Evolutionary conservation across 176 grass and related monocot species (phyloP), one percentile per base, ranked within the genome.

Genomic region (Aegilops speltoides): DNA sequence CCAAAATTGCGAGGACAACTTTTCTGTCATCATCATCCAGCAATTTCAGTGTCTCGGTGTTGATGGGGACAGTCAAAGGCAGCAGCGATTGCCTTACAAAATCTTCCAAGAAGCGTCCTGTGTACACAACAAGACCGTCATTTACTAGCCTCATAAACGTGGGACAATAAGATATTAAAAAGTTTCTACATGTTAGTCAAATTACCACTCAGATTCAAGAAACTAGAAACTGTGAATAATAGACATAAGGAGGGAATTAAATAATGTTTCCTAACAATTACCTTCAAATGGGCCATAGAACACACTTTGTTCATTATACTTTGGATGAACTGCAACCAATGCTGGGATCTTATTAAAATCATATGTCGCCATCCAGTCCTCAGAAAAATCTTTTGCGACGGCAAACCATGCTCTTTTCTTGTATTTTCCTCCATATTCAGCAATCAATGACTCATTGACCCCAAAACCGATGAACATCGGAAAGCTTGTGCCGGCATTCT

Each of bases 341-440:
- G 96, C 90, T 0, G 93, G 93, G 43, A 89, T 76, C 78, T 98
- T 98, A 84, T 94, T 88, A 86, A 98, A 95, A 91, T 95, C 86
- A 91, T 95, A 98, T 10, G 83, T 45, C 22, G 74, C 64, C 93
- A 95, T 94, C 32, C 92, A 82, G 38, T 94, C 93, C 37, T 98
- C 91, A 41, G 93, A 95, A 77, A 94, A 98, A 88, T 94, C 91
- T 90, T 98, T 98, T 79, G 96, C 88, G 64, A 88, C 78, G 43
- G 91, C 90, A 95, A 98, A 98, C 96, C 96, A 98, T 24, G 96
- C 96, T 72, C 93, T 95, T 88, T 92, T 98, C 96, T 98, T 98
- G 88, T 98, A 98, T 83, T 98, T 94, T 69, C 82, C 78, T 25
- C 88, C 96, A 56, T 88, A 87, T 64, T 89, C 90, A 88, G 85